These are phyloP conservation scores for Chlamydomonas sphaeroides DNA, from an alignment of 139 green algal genomes.

Conservation along the genomic window DNA sequence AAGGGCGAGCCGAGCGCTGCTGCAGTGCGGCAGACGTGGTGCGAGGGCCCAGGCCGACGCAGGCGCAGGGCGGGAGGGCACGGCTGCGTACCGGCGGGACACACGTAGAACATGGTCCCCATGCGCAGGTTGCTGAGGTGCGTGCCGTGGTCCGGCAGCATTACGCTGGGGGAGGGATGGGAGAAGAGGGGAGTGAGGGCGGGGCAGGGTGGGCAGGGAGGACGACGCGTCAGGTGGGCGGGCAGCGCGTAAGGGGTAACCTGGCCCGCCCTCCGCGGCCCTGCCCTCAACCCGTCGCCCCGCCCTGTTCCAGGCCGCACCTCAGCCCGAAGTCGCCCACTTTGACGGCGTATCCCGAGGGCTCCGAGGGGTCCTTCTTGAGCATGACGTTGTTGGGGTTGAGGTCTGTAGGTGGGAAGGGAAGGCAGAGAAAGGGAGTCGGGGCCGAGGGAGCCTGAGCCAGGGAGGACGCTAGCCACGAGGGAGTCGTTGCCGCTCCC, in stretches of 20 bases:
- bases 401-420: background rate
- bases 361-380: constrained; percentile 12
- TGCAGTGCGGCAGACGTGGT: background rate
- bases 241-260: no score
- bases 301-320: no score
- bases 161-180: background rate
- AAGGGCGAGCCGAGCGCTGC: background rate
- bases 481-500: no score
- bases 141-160: constrained; percentile 10
- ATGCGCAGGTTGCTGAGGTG: constrained; percentile 41
- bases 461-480: no score
- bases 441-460: no score
- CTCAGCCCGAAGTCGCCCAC: constrained; percentile 43
- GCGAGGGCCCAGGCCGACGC: background rate
- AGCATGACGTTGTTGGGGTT: constrained; percentile 52
- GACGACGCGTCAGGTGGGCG: no score
- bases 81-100: background rate
- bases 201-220: no score
- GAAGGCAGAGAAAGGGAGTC: background rate
- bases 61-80: no score
- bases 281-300: no score
- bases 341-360: constrained; percentile 14
- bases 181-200: no score
- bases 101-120: constrained; percentile 49
- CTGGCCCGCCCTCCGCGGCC: no score